Evolutionary conservation across 2,329 filamentous ascomycete species (phyloP), one percentile per base, ranked within the genome.

Genomic region (Pseudocercospora musae): DNA sequence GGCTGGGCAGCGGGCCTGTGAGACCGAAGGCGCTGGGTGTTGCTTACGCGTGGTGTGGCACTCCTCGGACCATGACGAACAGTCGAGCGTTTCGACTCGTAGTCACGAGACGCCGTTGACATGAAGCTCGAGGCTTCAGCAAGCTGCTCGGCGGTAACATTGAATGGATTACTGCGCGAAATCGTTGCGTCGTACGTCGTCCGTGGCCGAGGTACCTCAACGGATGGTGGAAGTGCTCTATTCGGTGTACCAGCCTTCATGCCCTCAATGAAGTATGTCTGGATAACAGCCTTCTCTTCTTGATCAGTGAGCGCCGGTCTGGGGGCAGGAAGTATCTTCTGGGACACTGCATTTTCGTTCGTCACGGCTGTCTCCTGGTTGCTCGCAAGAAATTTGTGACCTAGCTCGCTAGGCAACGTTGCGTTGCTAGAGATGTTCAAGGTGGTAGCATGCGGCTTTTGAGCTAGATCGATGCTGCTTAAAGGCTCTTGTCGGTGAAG

Each of bases 51-150:
- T 57, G 44, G 27, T 53, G 46, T 53, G 10, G 54, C 57, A 25
- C 18, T 46, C 15, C 56, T 64, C 44, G 37, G 37, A 18, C 13
- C 37, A 40, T 15, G 5, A 40, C 44, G 18, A 48, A 20, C 18
- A 21, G 44, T 21, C 18, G 44, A 48, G 44, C 18, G 20, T 48
- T 48, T 20, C 21, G 44, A 21, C 20, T 48, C 9, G 44, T 48
- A 48, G 9, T 20, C 13, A 2, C 44, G 44, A 20, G 44, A 48
- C 33, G 59, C 59, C 21, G 29, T n/a, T 25, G 53, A 46, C 27
- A 53, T 37, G 37, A 65, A 65, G 11, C 33, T 21, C 7, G 40
- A 23, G 20, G 63, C 63, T 46, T 62, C 60, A n/a, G 58, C 60
- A 13, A 65, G 52, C 48, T 61, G 53, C n/a, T 59, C 60, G 13